phyloP scores from a whole-genome alignment of 2,329 filamentous ascomycete species.

The Paecilomyces sp. region DNA sequence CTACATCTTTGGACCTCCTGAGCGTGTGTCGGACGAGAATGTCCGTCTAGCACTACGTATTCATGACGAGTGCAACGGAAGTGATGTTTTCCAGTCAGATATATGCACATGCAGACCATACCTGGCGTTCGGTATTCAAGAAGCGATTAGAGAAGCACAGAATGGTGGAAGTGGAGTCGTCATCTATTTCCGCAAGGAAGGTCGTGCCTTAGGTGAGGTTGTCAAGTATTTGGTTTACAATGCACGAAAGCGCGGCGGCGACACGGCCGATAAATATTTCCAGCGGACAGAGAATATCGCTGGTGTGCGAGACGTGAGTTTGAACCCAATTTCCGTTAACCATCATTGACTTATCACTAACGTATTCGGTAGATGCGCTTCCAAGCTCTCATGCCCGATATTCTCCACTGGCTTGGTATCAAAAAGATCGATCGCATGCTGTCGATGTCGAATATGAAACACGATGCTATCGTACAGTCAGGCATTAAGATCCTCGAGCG shows the following conservation, averaged over 20 bases:
- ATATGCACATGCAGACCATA: conserved; percentile 93
- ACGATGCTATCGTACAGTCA: conserved; percentile 45
- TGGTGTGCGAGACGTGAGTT: conserved; percentile 66
- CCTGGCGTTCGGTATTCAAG: conserved; percentile 92
- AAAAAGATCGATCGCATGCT: conserved; percentile 98
- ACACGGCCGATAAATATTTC: conserved; percentile 59
- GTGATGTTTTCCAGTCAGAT: conserved; percentile 94
- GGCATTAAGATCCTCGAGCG: conserved; percentile 73
- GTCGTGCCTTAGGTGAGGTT: conserved; percentile 87
- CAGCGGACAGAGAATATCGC: conserved; percentile 97
- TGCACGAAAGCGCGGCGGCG: conserved; percentile 38
- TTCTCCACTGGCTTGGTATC: conserved; percentile 95
- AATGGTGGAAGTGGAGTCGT: conserved; percentile 89
- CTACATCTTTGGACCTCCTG: conserved; percentile 93
- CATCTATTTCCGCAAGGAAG: conserved; percentile 98
- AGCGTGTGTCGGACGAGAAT: conserved; percentile 84
- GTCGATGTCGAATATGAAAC: conserved; percentile 81
- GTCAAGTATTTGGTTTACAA: conserved; percentile 73
- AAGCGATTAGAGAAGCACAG: conserved; percentile 95
- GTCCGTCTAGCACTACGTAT: conserved; percentile 76
- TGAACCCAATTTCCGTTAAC: conserved; percentile 18
- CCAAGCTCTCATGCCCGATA: conserved; percentile 96
- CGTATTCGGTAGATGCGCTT: conserved; percentile 67
- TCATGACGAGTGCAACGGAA: conserved; percentile 87
- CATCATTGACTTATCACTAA: not conserved